phyloP scores from a whole-genome alignment of 2,329 filamentous ascomycete species.

The Diaporthe aspalathi region DNA sequence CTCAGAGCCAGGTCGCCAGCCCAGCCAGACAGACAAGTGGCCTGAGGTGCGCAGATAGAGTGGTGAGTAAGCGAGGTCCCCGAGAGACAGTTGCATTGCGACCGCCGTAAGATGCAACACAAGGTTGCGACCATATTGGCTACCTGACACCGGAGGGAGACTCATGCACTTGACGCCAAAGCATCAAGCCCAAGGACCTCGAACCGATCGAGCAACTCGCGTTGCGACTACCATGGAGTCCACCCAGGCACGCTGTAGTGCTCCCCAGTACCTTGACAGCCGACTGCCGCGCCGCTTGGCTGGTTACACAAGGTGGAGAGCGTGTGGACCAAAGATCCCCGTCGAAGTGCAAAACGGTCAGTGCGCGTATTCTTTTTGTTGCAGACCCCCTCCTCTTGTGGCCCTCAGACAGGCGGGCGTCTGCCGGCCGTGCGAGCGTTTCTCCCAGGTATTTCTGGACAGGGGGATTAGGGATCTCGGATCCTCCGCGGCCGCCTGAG shows the following conservation, averaged over 20 bases:
- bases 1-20: background rate
- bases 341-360: constrained; percentile 10
- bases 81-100: constrained; percentile 10
- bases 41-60: constrained; percentile 10
- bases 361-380: background rate
- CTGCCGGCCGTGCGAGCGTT: background rate
- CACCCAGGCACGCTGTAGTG: background rate
- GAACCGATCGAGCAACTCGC: constrained; percentile 5
- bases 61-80: constrained; percentile 33
- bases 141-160: background rate
- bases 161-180: background rate
- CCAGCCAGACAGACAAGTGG: background rate
- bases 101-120: background rate
- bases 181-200: background rate
- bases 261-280: background rate
- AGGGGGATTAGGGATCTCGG: constrained; percentile 24
- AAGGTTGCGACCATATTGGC: background rate
- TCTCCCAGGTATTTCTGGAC: constrained; percentile 15
- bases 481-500: constrained; percentile 32
- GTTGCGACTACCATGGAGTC: background rate
- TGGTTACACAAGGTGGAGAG: constrained; percentile 11
- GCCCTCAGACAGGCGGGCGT: constrained; percentile 4
- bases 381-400: constrained; percentile 1
- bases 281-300: constrained; percentile 11
- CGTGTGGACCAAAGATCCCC: constrained; percentile 28